phyloP scores from a whole-genome alignment of 768 basidiomycete genomes.

The Xerocomus spinulosus region DNA sequence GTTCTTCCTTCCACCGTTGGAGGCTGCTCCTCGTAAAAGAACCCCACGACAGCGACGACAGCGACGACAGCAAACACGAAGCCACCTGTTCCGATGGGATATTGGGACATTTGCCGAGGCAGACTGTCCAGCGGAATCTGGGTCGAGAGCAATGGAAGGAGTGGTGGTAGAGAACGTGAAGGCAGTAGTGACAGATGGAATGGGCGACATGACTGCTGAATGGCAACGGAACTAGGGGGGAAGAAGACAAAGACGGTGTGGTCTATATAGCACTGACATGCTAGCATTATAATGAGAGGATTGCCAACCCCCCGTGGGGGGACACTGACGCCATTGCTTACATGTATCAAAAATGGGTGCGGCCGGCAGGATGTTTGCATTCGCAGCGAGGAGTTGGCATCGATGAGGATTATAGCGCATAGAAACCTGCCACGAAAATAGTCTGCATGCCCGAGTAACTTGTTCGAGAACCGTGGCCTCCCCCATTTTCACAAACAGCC shows the following conservation, averaged over 20 bases:
- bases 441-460: too few species aligned
- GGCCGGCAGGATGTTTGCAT: too few species aligned
- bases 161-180: not conserved
- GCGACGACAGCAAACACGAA: slow-evolving; percentile 10
- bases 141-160: slow-evolving; percentile 2
- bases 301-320: slow-evolving; percentile 9
- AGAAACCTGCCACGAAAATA: too few species aligned
- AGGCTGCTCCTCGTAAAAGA: slow-evolving; percentile 16
- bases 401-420: too few species aligned
- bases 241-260: not conserved
- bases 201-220: slow-evolving; percentile 16
- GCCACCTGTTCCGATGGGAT: slow-evolving; percentile 12
- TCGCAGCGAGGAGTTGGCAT: too few species aligned
- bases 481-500: too few species aligned
- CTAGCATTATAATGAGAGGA: not conserved
- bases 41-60: slow-evolving; percentile 9
- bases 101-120: not conserved
- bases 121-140: not conserved
- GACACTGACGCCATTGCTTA: not conserved
- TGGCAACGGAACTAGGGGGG: not conserved
- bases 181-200: slow-evolving; percentile 11
- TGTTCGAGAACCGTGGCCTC: too few species aligned
- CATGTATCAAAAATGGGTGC: too few species aligned
- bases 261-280: slow-evolving; percentile 7
- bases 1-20: slow-evolving; percentile 1